Percentiles rank a stretch among this genome's conserved stretches.
These are phyloP conservation scores for Megacollybia platyphylla DNA, from an alignment of 1,284 basidiomycete species.

Conservation along the genomic window DNA sequence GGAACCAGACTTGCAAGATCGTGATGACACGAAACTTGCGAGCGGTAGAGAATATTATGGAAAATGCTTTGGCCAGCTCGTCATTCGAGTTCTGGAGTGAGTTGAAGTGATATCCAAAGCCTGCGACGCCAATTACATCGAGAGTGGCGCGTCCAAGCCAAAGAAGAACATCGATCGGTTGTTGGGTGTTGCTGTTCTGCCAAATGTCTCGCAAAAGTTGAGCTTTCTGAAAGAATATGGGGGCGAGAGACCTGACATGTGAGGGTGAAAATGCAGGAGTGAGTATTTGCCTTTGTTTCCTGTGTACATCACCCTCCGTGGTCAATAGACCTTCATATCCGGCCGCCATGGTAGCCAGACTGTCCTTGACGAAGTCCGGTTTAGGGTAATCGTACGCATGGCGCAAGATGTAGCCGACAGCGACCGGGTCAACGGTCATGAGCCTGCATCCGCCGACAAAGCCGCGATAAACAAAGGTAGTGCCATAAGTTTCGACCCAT, in stretches of 20 bases:
- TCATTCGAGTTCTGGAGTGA: constrained; percentile 29
- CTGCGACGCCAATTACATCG: constrained; percentile 61
- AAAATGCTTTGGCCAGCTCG: constrained; percentile 45
- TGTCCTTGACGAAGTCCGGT: constrained; percentile 45
- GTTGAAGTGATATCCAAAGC: constrained; percentile 54
- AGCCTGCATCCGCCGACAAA: constrained; percentile 42
- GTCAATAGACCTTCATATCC: constrained; percentile 35
- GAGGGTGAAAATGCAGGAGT: constrained; percentile 45
- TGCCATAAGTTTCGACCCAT: constrained; percentile 37
- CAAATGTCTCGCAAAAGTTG: constrained; percentile 12
- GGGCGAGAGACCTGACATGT: constrained; percentile 41
- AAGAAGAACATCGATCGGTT: constrained; percentile 41
- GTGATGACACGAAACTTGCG: constrained; percentile 38
- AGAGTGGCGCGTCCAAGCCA: constrained; percentile 56
- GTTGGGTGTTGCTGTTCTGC: constrained; percentile 28
- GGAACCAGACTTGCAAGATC: constrained; percentile 54
- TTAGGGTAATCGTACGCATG: constrained; percentile 56
- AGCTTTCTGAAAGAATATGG: constrained; percentile 55
- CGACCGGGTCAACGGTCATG: constrained; percentile 46
- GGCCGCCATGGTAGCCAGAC: constrained; percentile 40
- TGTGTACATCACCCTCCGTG: constrained; percentile 40
- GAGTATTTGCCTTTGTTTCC: constrained; percentile 19
- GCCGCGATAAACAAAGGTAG: constrained; percentile 41
- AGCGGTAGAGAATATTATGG: constrained; percentile 37
- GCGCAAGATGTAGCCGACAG: constrained; percentile 47